Evolutionary conservation across 1,284 basidiomycete genomes (phyloP), one percentile per base, ranked within the genome.

Genomic region (Cryptococcus sp.): DNA sequence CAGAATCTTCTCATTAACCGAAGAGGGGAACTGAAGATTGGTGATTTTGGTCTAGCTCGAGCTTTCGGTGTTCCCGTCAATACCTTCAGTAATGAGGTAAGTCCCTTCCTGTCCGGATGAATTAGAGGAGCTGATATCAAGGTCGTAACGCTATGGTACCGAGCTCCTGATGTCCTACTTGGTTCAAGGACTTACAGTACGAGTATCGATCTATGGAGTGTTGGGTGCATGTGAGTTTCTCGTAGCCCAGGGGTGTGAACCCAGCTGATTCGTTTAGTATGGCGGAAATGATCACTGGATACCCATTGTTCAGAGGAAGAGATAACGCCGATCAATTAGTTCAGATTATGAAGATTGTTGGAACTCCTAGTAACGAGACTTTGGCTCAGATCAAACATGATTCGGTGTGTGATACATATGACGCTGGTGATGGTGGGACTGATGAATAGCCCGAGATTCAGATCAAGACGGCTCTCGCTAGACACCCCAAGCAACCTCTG

Each of bases 61-160:
- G 94, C 94, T 7, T 98, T 98, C 70, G 96, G 94, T 60, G 96
- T 98, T 58, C 94, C 94, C 18, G 85, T 98, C 78, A 83, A 94
- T 67, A 97, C 94, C 18, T 98, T 98, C 74, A 98, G 93, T 21
- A 94, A 98, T 70, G 94, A 98, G 82, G 94, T 90, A 53, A 51
- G 82, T 63, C 2, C 16, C 16, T 7, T 24, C 7, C 7, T 19
- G 16, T 7, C 7, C n/a, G 5, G 11, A 21, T 10, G 11, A 43
- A 43, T 4, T 5, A 14, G 4, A 7, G 7, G 5, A 16, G 21
- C 41, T 43, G 5, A 43, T 43, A 7, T 7, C 21, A 57, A 92
- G 90, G 91, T 94, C 54, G 96, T 99, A 25, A 99, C 96, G 4
- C 79, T 99, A 13, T 99, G 96, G 96, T 99, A 99, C 76, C 89